Base-by-base conservation (phyloP, 192 early-diverging fungal genomes). In the Geosiphon pyriformis region DNA sequence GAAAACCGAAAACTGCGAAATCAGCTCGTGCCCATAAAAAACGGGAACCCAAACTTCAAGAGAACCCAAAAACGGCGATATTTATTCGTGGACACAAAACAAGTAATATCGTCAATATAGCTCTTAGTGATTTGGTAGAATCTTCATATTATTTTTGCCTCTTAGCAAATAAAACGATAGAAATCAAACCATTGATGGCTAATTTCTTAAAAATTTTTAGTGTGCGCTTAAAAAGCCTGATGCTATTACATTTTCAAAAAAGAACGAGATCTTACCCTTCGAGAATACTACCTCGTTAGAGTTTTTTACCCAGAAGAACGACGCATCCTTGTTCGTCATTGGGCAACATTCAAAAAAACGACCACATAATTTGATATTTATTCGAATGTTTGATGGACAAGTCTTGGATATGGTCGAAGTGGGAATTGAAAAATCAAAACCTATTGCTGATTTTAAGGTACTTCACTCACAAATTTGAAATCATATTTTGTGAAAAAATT, bases 271-370 rank as follows among this genome's bases (percentile, higher is more conserved):
- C 65, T 90, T 91, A 47, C 97, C 97, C 30, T 99, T 99, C 70
- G 97, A 99, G 67, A 91, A 97, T 65, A 87, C 92, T 15, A 87
- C 89, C 26, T 85, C 86, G 37, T 78, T 96, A 27, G 91, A 99
- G 78, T 96, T 97, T 62, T 92, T 97, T 64, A 86, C 90, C n/a
- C 84, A 86, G 72, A 99, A 97, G 79, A 98, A 98, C 75, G 95
- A 99, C 79, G 81, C 90, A 59, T 89, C 94, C 1, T 80, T 98
- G 23, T 88, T 98, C 66, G 87, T 94, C 42, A 76, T 98, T 25
- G 95, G 91, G 53, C 87, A 84, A 37, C 95, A 98, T 76, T 89
- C 87, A 63, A 99, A 99, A 78, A 99, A 99, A 77, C 82, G 95
- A 61, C 95, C 97, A 22, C 87, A 98, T 72, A 96, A 95, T 74